These are phyloP conservation scores for Juncus inflexus DNA, from an alignment of 176 grass and related monocot genomes.

Conservation along the genomic window DNA sequence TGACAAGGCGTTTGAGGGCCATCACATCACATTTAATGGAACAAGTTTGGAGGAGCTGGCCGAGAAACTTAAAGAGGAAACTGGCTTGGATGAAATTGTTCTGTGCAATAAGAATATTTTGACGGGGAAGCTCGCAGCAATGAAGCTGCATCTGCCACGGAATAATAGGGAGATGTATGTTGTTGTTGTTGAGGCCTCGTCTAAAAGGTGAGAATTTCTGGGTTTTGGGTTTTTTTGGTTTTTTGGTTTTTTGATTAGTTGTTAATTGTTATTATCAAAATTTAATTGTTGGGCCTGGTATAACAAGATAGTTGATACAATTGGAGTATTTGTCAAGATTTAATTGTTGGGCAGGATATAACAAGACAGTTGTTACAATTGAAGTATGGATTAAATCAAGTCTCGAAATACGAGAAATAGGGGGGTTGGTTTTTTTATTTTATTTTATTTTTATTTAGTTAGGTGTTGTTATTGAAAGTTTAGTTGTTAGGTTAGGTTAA, in stretches of 20 bases:
- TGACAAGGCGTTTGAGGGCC: slow-evolving; percentile 12
- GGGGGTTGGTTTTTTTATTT: too few relatives aligned
- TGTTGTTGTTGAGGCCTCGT: slow-evolving; percentile 45
- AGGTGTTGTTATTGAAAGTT: neutral
- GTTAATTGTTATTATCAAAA: too few relatives aligned
- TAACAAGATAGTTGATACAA: too few relatives aligned
- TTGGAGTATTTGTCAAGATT: too few relatives aligned
- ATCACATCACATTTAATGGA: slow-evolving; percentile 54
- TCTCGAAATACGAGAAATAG: slow-evolving; percentile 43
- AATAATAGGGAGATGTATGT: slow-evolving; percentile 65
- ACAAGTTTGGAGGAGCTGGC: slow-evolving; percentile 51
- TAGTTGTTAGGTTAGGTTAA: neutral
- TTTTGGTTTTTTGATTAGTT: too few relatives aligned
- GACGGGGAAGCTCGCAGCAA: slow-evolving; percentile 48
- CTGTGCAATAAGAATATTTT: slow-evolving; percentile 53
- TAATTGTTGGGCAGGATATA: too few relatives aligned
- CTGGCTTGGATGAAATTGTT: slow-evolving; percentile 41
- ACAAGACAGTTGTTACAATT: too few relatives aligned
- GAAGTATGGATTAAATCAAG: too few relatives aligned
- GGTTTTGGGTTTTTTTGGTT: too few relatives aligned
- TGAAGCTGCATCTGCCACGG: slow-evolving; percentile 60
- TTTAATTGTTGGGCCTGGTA: too few relatives aligned
- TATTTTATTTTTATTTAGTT: neutral
- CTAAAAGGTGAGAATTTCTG: slow-evolving; percentile 6
- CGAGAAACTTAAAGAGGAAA: slow-evolving; percentile 48